Conservation (phyloP, 2,329 filamentous ascomycete genomes). For the Aciculosporium take region DNA sequence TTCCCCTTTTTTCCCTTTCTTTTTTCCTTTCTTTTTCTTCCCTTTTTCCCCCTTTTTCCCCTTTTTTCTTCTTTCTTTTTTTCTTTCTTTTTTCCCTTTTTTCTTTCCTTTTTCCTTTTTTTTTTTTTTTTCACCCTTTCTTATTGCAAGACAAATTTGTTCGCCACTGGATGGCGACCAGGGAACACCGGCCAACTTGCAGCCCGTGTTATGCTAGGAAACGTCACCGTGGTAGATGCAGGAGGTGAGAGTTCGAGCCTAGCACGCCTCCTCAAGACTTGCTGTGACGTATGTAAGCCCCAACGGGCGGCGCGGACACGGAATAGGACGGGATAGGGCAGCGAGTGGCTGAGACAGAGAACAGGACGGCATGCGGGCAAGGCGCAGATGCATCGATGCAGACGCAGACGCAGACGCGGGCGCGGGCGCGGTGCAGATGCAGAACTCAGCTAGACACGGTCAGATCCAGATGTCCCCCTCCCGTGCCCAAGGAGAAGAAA, state of each 20-base stretch:
- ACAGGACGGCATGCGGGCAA: background rate
- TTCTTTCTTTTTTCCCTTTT: background rate
- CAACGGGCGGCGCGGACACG: constrained; percentile 1
- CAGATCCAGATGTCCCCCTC: too few relatives aligned
- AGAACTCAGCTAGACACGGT: background rate
- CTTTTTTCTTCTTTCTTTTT: too few relatives aligned
- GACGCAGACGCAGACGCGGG: background rate
- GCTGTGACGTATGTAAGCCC: constrained; percentile 6
- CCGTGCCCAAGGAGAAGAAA: too few relatives aligned
- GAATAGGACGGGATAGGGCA: constrained; percentile 2
- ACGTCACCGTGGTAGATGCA: background rate
- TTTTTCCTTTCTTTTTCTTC: too few relatives aligned
- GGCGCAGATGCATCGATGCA: background rate
- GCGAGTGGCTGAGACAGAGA: background rate
- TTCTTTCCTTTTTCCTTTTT: background rate
- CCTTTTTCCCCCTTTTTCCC: too few relatives aligned
- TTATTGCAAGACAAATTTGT: too few relatives aligned
- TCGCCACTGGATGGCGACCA: background rate
- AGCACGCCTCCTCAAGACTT: background rate
- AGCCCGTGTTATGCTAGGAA: background rate
- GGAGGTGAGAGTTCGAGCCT: background rate
- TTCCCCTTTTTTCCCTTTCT: too few relatives aligned
- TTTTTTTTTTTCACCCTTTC: background rate
- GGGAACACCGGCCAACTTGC: background rate
- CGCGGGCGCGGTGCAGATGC: too few relatives aligned